Evolutionary conservation across 805 yeast genomes (phyloP).

Genomic region (Cyberlindnera meyerae): DNA sequence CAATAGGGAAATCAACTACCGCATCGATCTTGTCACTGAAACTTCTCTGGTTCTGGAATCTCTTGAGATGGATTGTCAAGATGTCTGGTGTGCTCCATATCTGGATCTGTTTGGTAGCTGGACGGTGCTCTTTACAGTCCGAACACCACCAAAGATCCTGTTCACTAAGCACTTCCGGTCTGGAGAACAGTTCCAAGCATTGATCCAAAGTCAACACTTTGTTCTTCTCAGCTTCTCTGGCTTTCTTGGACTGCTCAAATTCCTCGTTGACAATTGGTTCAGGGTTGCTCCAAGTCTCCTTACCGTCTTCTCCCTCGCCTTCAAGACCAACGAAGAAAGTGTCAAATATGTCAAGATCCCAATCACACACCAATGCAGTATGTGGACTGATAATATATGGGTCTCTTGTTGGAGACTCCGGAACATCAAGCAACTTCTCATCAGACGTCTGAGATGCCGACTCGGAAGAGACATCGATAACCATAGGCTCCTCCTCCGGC

Average conservation of each 20-base stretch:
- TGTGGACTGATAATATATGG: slow-evolving; percentile 25
- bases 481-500: slow-evolving; percentile 10
- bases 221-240: slow-evolving; percentile 26
- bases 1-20: slow-evolving; percentile 81
- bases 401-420: slow-evolving; percentile 2
- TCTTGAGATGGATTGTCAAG: slow-evolving; percentile 79
- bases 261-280: slow-evolving; percentile 48
- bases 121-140: slow-evolving; percentile 78
- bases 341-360: slow-evolving; percentile 47
- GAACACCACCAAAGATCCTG: slow-evolving; percentile 96
- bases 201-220: slow-evolving; percentile 58
- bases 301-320: slow-evolving; percentile 41
- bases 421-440: neutral
- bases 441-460: neutral
- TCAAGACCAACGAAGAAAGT: slow-evolving; percentile 48
- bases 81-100: slow-evolving; percentile 94
- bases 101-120: slow-evolving; percentile 87
- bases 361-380: slow-evolving; percentile 57
- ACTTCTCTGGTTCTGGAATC: slow-evolving; percentile 80
- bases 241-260: slow-evolving; percentile 41
- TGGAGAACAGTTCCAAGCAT: slow-evolving; percentile 69
- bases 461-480: slow-evolving; percentile 2
- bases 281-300: slow-evolving; percentile 53
- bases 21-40: slow-evolving; percentile 87
- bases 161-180: slow-evolving; percentile 79